Evolutionary conservation across 345 rosid genomes (phyloP), one percentile per base, ranked within the genome.

Genomic region (Nasturtium officinale): DNA sequence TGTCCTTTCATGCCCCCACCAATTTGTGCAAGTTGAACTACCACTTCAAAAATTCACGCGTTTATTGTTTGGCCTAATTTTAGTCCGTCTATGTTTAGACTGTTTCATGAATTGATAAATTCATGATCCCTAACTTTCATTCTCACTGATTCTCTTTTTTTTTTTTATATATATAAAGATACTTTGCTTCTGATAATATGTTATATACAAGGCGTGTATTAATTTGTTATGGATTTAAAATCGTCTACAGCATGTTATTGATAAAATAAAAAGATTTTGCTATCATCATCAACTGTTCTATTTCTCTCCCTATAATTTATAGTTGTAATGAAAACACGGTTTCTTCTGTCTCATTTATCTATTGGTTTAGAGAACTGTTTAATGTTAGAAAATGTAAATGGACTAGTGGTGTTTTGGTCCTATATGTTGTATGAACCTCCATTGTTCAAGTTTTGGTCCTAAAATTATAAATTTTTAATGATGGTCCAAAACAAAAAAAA

Each of bases 1-100:
- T 59, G 53, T 74, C 66, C 6, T 57, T 57, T 58, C 53, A 67
- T 58, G 67, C 26, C 67, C 67, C 67, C 61, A 66, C 78, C 78
- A 58, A 74, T 53, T 66, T 74, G 72, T 32, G 67, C 73, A 50
- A 74, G 17, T 67, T 58, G 61, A 66, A 59, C 67, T 48, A 74
- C 61, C 54, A 48, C 47, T 74, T 29, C 29, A 26, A 28, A 50
- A 8, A 21, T 56, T 65, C 67, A 65, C 30, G 40, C n/a, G 72
- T 48, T 33, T 37, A 9, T 55, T 65, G 71, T 65, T 48, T 48
- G 57, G 65, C n/a, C 65, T 54, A 12, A 21, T 43, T 64, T 33
- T 73, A 23, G 65, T 43, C 42, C 16, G 6, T 61, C 33, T 28
- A 28, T 55, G 42, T n/a, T 60, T 55, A 55, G 38, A 29, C 23